A percentile compares a stretch with the other conserved stretches of the same genome.
Evolutionary conservation across 208 protist species (phyloP).

Genomic region (Leptomonas pyrrhocoris): DNA sequence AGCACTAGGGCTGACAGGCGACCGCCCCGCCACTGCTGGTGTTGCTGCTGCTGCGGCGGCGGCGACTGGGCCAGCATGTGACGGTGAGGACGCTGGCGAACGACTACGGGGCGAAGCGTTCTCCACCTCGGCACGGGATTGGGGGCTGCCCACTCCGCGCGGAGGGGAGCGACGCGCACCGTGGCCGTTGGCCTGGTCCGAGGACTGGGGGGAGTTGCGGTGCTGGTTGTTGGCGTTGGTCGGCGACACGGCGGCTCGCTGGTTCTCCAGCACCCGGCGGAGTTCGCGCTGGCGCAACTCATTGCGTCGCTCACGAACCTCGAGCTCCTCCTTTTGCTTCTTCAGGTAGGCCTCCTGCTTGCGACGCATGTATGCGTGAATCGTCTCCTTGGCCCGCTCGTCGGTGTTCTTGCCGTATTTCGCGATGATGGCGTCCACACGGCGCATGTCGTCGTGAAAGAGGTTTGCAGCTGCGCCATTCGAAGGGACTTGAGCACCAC

Average conservation of each 20-base stretch:
- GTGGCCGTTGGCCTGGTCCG: background rate
- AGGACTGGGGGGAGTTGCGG: constrained; percentile 11
- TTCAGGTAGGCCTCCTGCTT: constrained; percentile 87
- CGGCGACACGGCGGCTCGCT: constrained; percentile 41
- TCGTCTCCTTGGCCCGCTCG: constrained; percentile 77
- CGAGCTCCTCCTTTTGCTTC: constrained; percentile 61
- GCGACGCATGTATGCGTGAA: constrained; percentile 87
- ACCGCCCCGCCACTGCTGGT: too few relatives aligned
- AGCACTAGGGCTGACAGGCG: constrained; percentile 12
- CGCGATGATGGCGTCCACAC: constrained; percentile 84
- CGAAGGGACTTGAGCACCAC: background rate
- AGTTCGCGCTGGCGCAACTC: constrained; percentile 69
- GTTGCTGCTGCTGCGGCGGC: background rate
- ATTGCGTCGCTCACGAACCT: constrained; percentile 52
- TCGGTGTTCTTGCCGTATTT: constrained; percentile 76
- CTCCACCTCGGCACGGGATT: constrained; percentile 18
- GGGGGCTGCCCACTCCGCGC: constrained; percentile 14
- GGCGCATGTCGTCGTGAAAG: constrained; percentile 69
- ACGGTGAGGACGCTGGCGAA: constrained; percentile 20
- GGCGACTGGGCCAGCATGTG: background rate
- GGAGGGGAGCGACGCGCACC: constrained; percentile 3
- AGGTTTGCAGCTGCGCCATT: constrained; percentile 23
- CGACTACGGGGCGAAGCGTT: constrained; percentile 3
- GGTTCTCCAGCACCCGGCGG: constrained; percentile 65
- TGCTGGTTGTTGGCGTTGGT: constrained; percentile 14